Conservation (phyloP, 257 asterid genomes). For the Solanum ossicruentum region DNA sequence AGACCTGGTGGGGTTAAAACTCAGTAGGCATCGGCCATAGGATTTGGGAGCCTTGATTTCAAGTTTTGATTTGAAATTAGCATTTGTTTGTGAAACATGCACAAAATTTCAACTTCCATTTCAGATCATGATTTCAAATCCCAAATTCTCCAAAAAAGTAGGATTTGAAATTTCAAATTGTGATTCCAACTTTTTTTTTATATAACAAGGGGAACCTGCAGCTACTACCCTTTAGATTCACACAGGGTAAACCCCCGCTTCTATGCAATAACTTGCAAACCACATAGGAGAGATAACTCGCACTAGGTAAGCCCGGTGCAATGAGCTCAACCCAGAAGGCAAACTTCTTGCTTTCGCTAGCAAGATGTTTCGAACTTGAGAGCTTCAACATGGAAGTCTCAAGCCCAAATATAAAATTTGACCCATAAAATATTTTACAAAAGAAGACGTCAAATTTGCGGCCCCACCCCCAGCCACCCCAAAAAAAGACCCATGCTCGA, state of each 20-base stretch:
- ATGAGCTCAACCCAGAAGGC: too few species aligned
- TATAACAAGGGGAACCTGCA: neutral
- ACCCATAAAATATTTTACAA: neutral
- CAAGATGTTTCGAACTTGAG: too few species aligned
- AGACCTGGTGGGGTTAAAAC: neutral
- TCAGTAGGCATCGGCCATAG: neutral
- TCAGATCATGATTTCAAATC: neutral
- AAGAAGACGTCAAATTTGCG: neutral
- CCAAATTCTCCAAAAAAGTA: neutral
- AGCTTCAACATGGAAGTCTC: too few species aligned
- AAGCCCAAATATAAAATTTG: neutral
- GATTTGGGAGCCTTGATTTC: neutral
- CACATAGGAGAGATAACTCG: too few species aligned
- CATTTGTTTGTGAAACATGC: neutral
- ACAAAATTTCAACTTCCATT: neutral
- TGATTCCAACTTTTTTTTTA: neutral
- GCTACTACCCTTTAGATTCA: too few species aligned
- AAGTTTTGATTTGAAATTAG: neutral
- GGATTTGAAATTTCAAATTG: neutral
- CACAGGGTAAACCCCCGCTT: too few species aligned
- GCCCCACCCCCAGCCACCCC: too few species aligned
- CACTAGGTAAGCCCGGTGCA: too few species aligned
- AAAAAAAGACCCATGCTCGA: too few species aligned
- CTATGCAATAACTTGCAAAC: too few species aligned
- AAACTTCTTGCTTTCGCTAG: too few species aligned